Base-by-base conservation (phyloP, 2,329 filamentous ascomycete genomes). In the Aspergillus alliaceus region DNA sequence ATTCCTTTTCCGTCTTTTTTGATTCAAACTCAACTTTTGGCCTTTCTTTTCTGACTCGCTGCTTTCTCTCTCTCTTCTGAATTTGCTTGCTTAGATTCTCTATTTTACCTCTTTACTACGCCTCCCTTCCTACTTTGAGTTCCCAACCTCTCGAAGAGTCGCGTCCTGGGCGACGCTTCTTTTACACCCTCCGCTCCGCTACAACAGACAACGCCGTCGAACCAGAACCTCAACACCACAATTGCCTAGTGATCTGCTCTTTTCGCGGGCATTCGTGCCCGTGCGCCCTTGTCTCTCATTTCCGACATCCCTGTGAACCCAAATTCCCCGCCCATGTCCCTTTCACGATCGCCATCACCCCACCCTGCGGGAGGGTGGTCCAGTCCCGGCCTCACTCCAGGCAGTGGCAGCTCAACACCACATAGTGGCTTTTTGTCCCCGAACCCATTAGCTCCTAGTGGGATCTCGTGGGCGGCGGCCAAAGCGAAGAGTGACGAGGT, bases 311-410 rank as follows among this genome's bases (percentile, higher is more conserved):
- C 74, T 84, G 81, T 84, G 69, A 86, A 82, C 51, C 82, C 85
- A 42, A 80, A 77, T 66, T 69, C 75, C 64, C 77, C 79, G 61
- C 63, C 66, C 68, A 96, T 96, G 93, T 90, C 90, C 65, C 79
- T 93, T 61, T 95, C 92, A 65, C 87, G 91, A 77, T 96, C 91
- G 71, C 91, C 93, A 51, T 96, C 91, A 55, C 93, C 93, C 60
- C 84, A 86, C 61, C 89, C 87, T 60, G 40, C 24, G 15, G 89
- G 91, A 71, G 92, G 92, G 66, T 97, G 93, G 93, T 86, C 90
- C 56, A 95, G 89, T 76, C 91, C 90, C 55, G 90, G 88, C 62
- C 82, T 91, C 70, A 89, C 86, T 69, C 86, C 89, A 59, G 86
- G 85, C 57, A 90, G 88, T 72, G 88, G 88, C 60, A 83, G 84